Base-by-base conservation (phyloP, 768 basidiomycete species). In the Sporobolomyces pararoseus region DNA sequence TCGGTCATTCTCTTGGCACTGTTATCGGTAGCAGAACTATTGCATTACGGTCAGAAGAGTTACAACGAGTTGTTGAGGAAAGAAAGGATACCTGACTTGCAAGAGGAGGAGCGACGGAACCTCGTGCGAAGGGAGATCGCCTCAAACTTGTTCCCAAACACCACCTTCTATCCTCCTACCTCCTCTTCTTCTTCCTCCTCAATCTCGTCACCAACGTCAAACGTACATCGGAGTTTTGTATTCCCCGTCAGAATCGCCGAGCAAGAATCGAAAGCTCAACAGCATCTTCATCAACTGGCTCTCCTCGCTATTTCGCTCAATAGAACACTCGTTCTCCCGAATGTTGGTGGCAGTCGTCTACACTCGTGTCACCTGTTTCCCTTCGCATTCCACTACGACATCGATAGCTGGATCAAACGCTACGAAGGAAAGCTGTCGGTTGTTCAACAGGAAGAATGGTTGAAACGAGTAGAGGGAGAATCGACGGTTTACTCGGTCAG, bases 271-370 rank as follows among this genome's bases (percentile, higher is more conserved):
- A 63, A 63, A 27, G 68, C 49, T 9, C 49, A 59, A n/a, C 55
- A 52, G 16, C 68, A 69, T 55, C 35, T 69, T 25, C 35, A 64
- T n/a, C 63, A 63, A 37, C 62, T 69, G n/a, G 31, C 31, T 27
- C 55, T 44, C 42, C 68, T 69, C 55, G 47, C 68, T 2, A 35
- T 34, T 32, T 21, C 55, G n/a, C 62, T 69, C n/a, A 64, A 69
- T 39, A 62, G 68, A 25, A 69, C 68, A n/a, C 68, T 69, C n/a
- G 57, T 69, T 49, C 55, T 69, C 23, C 68, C 68, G 1, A 50
- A 49, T 29, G 14, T 39, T 12, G 31, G 29, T 23, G 19, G 39
- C 2, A 59, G 55, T 25, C 55, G 63, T 21, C 42, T 69, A n/a
- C 31, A n/a, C 5, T 25, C 62, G 9, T 69, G 68, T 51, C 62